A percentile compares a stretch with the other conserved stretches of the same genome.
Evolutionary conservation across 352 stramenopile species (phyloP).

Genomic region (Pythium pectinolyticum): DNA sequence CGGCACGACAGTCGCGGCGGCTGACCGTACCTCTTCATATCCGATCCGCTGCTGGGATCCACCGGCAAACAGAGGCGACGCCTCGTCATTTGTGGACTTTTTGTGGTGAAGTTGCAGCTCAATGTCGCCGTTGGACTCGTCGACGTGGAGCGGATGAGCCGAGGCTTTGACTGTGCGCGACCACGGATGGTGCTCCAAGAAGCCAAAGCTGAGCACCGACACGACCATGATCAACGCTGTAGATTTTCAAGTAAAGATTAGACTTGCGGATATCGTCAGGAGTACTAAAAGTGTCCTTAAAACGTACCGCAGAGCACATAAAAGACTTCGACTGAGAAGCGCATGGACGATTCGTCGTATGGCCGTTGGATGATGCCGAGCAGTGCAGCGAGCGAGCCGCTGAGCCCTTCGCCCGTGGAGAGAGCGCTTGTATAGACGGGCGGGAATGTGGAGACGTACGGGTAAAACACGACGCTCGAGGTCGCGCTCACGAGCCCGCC

Average conservation of each 20-base stretch:
- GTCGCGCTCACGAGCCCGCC: constrained; percentile 70
- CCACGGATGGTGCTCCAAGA: constrained; percentile 49
- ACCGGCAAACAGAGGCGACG: constrained; percentile 4
- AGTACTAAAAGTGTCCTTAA: too few species aligned
- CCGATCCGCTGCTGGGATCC: neutral
- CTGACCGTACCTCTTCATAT: neutral
- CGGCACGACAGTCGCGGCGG: neutral
- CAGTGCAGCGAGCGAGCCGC: constrained; percentile 56
- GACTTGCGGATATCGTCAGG: too few species aligned
- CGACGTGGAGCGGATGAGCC: neutral
- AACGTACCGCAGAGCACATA: constrained; percentile 59
- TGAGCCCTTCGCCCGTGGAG: constrained; percentile 65
- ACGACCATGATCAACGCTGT: constrained; percentile 57
- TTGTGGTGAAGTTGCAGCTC: neutral
- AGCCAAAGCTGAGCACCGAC: constrained; percentile 52
- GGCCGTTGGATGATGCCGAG: constrained; percentile 61
- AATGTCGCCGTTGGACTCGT: constrained; percentile 1
- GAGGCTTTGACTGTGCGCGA: constrained; percentile 6
- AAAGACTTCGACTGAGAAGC: constrained; percentile 61
- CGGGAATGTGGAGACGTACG: constrained; percentile 63
- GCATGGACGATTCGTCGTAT: constrained; percentile 37
- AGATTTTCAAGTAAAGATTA: too few species aligned
- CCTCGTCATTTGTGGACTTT: neutral
- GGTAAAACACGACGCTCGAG: constrained; percentile 73
- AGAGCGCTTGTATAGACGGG: constrained; percentile 64